Base-by-base conservation (phyloP, 202 grass and related monocot genomes). In the Setaria viridis region DNA sequence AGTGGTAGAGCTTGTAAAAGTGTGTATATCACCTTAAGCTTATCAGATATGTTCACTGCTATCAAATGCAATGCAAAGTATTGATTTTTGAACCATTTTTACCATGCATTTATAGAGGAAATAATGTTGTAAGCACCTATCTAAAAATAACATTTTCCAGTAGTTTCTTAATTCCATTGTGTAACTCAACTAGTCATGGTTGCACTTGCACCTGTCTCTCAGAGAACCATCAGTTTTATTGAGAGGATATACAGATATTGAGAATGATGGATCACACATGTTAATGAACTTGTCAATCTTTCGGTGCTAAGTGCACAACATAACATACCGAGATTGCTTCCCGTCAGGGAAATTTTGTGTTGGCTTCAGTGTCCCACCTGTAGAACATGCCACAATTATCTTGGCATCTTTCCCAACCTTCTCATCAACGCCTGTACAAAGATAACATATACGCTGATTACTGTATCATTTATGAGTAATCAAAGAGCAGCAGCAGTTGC, bases 281-380 rank as follows among this genome's bases (percentile, higher is more conserved):
- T 1, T 76, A 82, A 34, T 42, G 2, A 65, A 66, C 34, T 15
- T 78, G 49, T 62, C 17, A 17, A 58, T 2, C 19, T 11, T 80
- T 32, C 30, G 43, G 10, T 74, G 19, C 6, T 34, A n/a, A 58
- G 19, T 19, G 63, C 8, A 25, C 9, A 72, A 67, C 7, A 21
- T 6, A 72, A 67, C 25, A 51, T 94, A 94, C 97, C 97, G 92
- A 50, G 97, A 99, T 87, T 99, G 91, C 74, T 92, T 90, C 39
- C 97, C 97, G 67, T 94, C 97, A 51, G 97, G 97, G 73, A 99
- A 88, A 87, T 89, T 99, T 74, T 94, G 94, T 47, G 97, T 92
- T 37, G 97, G 97, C 68, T 69, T 99, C 80, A 88, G 92, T 80
- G 97, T 94, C 60, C 97, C 97, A 73, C 93, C 97, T 2, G 93